Percentiles rank a stretch among this genome's conserved stretches.
phyloP scores from a whole-genome alignment of 176 grass and related monocot genomes.

The bread wheat (Triticum aestivum) region IWGSC_CS_RefSeq_v2.1 NC_057799.1:566065336-566065835 shows the following conservation, averaged over 20 bases:
- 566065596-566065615: neutral
- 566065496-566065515: no score
- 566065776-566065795: neutral
- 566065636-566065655: neutral
- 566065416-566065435: no score
- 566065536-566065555: no score
- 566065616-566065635: conserved; percentile 9
- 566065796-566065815: neutral
- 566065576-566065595: neutral
- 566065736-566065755: neutral
- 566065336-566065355: no score
- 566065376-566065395: no score
- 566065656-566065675: conserved; percentile 7
- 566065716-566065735: neutral
- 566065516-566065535: no score
- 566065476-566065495: no score
- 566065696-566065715: conserved; percentile 24
- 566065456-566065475: no score
- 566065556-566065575: no score
- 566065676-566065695: neutral
- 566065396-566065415: no score
- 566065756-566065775: neutral
- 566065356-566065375: no score
- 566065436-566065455: no score
- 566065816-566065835: neutral